Conservation (phyloP, 768 basidiomycete species). For the Suillus cothurnatus region DNA sequence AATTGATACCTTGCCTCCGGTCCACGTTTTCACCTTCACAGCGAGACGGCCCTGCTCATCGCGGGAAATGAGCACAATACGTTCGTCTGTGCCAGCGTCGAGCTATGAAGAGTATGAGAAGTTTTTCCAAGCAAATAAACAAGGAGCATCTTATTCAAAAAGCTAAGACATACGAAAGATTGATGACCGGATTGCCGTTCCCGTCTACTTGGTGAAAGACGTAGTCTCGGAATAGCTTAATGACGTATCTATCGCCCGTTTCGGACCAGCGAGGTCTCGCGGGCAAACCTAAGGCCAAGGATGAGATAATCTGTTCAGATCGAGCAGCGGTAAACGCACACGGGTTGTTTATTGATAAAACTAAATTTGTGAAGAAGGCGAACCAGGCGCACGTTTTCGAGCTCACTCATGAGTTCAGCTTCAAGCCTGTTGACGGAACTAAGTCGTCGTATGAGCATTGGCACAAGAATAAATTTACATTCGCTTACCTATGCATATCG, state of each 20-base stretch:
- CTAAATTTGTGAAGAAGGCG: constrained; percentile 91
- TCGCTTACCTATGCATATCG: constrained; percentile 71
- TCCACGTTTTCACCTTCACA: constrained; percentile 74
- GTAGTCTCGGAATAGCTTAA: constrained; percentile 97
- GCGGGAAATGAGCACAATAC: constrained; percentile 89
- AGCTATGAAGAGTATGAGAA: too few relatives aligned
- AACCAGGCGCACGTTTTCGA: constrained; percentile 93
- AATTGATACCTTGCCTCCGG: constrained; percentile 53
- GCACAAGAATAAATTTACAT: neutral
- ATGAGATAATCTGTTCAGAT: constrained; percentile 5
- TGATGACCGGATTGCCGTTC: constrained; percentile 84
- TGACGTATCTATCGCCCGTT: constrained; percentile 95
- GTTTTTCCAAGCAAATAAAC: too few relatives aligned
- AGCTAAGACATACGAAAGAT: constrained; percentile 86
- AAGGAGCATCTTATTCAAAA: constrained; percentile 83
- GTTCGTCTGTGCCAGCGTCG: too few relatives aligned
- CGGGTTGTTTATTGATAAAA: constrained; percentile 99
- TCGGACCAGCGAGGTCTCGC: constrained; percentile 97
- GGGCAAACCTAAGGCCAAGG: constrained; percentile 68
- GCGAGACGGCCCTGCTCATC: constrained; percentile 97
- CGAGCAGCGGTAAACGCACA: constrained; percentile 56
- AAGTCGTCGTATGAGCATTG: too few relatives aligned
- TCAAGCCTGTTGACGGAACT: too few relatives aligned
- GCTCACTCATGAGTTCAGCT: constrained; percentile 79
- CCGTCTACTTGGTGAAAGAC: constrained; percentile 98